Conservation (phyloP, 257 asterid species). For the Pogostemon cablin region DNA sequence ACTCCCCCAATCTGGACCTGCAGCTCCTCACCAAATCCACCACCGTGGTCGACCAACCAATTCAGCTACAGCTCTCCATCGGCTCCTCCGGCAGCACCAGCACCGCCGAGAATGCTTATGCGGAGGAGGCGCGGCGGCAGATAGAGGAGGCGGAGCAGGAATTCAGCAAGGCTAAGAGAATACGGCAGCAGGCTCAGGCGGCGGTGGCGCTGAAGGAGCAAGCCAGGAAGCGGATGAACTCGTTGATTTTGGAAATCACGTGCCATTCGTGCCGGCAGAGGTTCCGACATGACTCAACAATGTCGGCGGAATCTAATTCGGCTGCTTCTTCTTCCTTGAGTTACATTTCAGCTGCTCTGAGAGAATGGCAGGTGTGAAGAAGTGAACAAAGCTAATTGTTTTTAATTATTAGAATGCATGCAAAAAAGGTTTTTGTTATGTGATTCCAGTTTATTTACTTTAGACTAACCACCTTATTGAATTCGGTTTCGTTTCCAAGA, state of each 20-base stretch:
- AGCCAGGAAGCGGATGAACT: slow-evolving; percentile 58
- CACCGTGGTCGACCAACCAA: slow-evolving; percentile 23
- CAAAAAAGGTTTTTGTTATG: not conserved
- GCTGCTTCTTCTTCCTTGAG: slow-evolving; percentile 31
- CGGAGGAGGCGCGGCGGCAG: slow-evolving; percentile 77
- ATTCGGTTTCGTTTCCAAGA: no score
- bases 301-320: not conserved
- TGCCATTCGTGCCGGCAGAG: slow-evolving; percentile 70
- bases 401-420: not conserved
- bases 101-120: slow-evolving; percentile 61
- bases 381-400: slow-evolving; percentile 21
- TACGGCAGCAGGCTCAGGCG: slow-evolving; percentile 72
- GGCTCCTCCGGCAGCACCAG: slow-evolving; percentile 5
- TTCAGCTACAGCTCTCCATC: slow-evolving; percentile 51
- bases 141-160: slow-evolving; percentile 78
- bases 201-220: slow-evolving; percentile 62
- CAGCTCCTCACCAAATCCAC: slow-evolving; percentile 52
- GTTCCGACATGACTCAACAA: slow-evolving; percentile 37
- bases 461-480: no score
- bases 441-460: not conserved
- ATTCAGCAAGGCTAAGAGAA: slow-evolving; percentile 69
- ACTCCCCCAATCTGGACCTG: slow-evolving; percentile 60
- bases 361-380: slow-evolving; percentile 53
- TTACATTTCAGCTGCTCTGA: slow-evolving; percentile 55
- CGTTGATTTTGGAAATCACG: slow-evolving; percentile 58